Conservation (phyloP, 2,329 filamentous ascomycete species). For the Phialemonium atrogriseum region DNA sequence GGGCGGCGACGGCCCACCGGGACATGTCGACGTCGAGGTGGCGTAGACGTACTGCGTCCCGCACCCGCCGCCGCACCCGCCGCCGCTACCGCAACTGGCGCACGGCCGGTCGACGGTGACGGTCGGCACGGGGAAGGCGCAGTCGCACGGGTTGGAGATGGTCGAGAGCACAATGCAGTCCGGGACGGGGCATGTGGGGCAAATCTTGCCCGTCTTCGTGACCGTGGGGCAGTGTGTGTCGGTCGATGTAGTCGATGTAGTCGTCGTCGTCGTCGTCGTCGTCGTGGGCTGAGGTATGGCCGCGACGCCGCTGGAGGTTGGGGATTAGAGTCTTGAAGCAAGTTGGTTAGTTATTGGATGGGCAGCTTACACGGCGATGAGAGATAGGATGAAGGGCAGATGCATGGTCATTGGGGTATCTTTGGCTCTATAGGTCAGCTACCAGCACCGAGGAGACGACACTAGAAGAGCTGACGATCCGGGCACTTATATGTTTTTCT, state of each 20-base stretch:
- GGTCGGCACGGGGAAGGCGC: conserved; percentile 5
- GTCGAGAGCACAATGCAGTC: conserved; percentile 3
- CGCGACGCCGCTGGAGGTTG: too few relatives aligned
- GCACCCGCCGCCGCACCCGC: conserved; percentile 5
- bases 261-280: too few relatives aligned
- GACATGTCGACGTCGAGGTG: conserved; percentile 2
- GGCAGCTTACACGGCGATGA: too few relatives aligned
- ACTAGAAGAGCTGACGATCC: too few relatives aligned
- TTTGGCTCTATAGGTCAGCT: too few relatives aligned
- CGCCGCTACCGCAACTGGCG: neutral
- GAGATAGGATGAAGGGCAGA: too few relatives aligned
- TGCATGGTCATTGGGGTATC: too few relatives aligned
- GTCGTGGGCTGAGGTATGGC: too few relatives aligned
- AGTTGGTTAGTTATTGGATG: too few relatives aligned
- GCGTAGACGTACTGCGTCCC: conserved; percentile 3
- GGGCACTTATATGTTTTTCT: too few relatives aligned
- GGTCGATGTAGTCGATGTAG: neutral
- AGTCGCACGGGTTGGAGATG: conserved; percentile 6
- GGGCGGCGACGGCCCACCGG: neutral
- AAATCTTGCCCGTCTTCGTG: conserved; percentile 6
- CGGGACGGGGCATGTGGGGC: conserved; percentile 2
- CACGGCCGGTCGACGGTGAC: conserved; percentile 5
- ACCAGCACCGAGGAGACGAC: too few relatives aligned
- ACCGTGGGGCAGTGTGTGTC: conserved; percentile 6
- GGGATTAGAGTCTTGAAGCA: too few relatives aligned